phyloP scores from a whole-genome alignment of 768 basidiomycete species.

The Kwoniella europaea region DNA sequence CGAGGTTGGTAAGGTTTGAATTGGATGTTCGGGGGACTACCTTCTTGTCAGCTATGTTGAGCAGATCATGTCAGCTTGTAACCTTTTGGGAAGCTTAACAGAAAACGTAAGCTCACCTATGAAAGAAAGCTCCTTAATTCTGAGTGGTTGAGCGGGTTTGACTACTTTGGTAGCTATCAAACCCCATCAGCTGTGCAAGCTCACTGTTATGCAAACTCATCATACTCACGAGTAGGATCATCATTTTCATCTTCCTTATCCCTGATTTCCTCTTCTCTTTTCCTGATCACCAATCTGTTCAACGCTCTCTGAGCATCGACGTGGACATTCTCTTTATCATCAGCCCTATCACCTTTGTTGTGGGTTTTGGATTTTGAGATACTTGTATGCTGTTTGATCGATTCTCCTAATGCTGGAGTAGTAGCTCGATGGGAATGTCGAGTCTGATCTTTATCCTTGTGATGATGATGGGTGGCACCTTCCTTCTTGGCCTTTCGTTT shows the following conservation, averaged over 20 bases:
- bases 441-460: neutral
- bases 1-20: conserved; percentile 23
- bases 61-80: neutral
- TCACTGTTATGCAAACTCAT: no score
- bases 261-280: conserved; percentile 19
- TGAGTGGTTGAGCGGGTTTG: conserved; percentile 48
- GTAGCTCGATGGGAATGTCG: conserved; percentile 19
- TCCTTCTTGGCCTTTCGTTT: conserved; percentile 31
- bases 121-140: conserved; percentile 33
- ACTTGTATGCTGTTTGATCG: conserved; percentile 50
- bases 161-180: conserved; percentile 42
- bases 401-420: conserved; percentile 42
- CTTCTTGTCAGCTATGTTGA: conserved; percentile 29
- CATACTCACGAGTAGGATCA: conserved; percentile 45
- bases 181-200: neutral
- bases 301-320: conserved; percentile 7
- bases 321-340: conserved; percentile 22
- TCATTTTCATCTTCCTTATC: conserved; percentile 24
- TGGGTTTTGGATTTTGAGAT: conserved; percentile 10
- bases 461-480: neutral
- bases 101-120: conserved; percentile 22
- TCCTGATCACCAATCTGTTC: conserved; percentile 36
- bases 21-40: conserved; percentile 39
- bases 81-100: no score
- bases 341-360: neutral